Evolutionary conservation across 2,329 filamentous ascomycete genomes (phyloP), one percentile per base, ranked within the genome.

Genomic region (Coleophoma cylindrospora): DNA sequence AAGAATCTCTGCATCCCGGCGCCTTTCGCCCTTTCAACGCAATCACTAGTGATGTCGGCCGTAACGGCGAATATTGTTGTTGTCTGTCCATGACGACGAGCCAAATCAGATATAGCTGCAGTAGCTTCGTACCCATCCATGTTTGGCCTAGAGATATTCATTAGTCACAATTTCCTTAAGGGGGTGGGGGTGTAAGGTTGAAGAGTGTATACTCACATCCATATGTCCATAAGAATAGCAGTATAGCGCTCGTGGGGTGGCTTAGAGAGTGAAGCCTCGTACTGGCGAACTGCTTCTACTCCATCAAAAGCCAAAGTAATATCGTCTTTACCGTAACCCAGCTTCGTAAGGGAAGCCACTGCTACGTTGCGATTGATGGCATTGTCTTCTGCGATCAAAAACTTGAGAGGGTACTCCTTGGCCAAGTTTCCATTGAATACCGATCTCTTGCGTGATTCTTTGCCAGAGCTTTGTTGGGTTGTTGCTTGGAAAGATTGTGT

Each of bases 121-220:
- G 84, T 80, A 2, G 85, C 85, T 61, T 87, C 79, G 56, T 86
- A 88, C 1, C 85, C 85, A 60, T 88, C 84, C 73, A 88, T 83
- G 55, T 82, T 73, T 1, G 85, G 85, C 63, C 41, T 44, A 7
- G 32, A n/a, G 15, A 41, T 11, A 22, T 13, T 10, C 17, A 22
- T 13, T 21, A 17, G 22, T 13, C 11, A 41, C 22, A 22, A 12
- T 41, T 13, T 17, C 15, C 19, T 41, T 8, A 13, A 19, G 13
- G 11, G 14, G 12, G 15, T n/a, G n/a, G n/a, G n/a, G n/a, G n/a
- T n/a, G n/a, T n/a, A 22, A 9, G 12, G n/a, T 10, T 21, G 14
- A 12, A 17, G 19, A 22, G 22, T 41, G 12, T 41, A 41, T 10
- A 44, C 41, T 44, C 32, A 44, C 83, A 89, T 89, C 85, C 85